Evolutionary conservation across 768 basidiomycete genomes (phyloP).

Genomic region (Grammothele lineata): DNA sequence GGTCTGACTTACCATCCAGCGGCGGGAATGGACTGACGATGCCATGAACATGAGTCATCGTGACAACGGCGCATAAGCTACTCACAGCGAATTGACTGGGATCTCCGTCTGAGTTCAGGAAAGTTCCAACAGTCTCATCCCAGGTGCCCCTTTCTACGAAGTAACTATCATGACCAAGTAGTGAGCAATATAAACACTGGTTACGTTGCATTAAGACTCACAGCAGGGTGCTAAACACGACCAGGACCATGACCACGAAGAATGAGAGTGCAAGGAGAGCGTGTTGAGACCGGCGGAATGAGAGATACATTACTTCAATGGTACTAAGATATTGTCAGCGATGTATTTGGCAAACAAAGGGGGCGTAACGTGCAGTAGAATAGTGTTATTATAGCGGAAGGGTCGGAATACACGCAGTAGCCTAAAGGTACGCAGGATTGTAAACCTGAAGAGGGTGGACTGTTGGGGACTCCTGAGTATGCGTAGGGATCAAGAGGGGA

Average conservation of each 20-base stretch:
- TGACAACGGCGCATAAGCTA: not conserved
- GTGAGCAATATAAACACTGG: too few relatives aligned
- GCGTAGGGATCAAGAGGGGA: not conserved
- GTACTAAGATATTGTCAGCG: conserved; percentile 44
- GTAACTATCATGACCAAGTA: conserved; percentile 44
- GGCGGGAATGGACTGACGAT: conserved; percentile 63
- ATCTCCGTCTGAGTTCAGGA: conserved; percentile 83
- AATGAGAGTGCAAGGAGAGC: conserved; percentile 84
- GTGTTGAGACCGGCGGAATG: conserved; percentile 80
- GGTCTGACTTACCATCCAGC: conserved; percentile 63
- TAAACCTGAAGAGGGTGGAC: conserved; percentile 87
- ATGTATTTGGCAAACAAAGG: too few relatives aligned
- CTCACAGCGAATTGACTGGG: conserved; percentile 73
- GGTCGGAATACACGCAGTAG: conserved; percentile 86
- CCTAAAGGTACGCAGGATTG: conserved; percentile 86
- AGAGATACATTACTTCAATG: conserved; percentile 90
- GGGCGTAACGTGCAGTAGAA: conserved; percentile 63
- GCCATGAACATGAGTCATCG: too few relatives aligned
- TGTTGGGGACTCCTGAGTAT: conserved; percentile 25
- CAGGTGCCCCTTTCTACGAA: conserved; percentile 90
- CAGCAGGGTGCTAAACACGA: conserved; percentile 85
- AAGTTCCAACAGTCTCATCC: conserved; percentile 76
- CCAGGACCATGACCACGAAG: conserved; percentile 83
- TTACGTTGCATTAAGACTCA: too few relatives aligned
- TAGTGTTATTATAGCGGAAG: conserved; percentile 79